Percentiles rank a stretch among this genome's conserved stretches.
These are phyloP conservation scores for Alnus glutinosa DNA, from an alignment of 306 rosid genomes.

Conservation along the genomic window DNA sequence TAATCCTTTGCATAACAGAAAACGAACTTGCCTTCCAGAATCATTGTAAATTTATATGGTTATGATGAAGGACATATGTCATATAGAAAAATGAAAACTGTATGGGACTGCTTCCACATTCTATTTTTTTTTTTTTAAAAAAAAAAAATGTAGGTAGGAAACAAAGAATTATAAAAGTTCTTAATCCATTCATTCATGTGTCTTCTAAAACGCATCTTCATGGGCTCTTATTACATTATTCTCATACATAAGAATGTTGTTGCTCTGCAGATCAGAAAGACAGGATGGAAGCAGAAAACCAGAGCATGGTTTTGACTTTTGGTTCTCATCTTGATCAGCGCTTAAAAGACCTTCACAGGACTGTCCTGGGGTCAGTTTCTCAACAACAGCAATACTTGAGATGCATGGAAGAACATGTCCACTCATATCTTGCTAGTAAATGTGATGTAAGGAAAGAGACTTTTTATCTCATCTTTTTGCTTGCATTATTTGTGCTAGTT, in stretches of 20 bases:
- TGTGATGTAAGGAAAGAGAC: conserved; percentile 64
- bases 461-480: conserved; percentile 12
- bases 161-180: background rate
- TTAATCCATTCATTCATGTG: background rate
- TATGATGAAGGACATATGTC: background rate
- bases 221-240: background rate
- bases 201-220: background rate
- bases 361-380: conserved; percentile 65
- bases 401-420: conserved; percentile 72
- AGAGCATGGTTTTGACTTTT: conserved; percentile 57
- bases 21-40: background rate
- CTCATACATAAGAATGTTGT: background rate
- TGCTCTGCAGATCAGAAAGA: conserved; percentile 62
- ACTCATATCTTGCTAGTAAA: conserved; percentile 62
- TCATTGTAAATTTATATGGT: background rate
- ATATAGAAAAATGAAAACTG: background rate
- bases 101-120: too few relatives aligned
- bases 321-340: conserved; percentile 66
- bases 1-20: background rate
- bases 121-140: too few relatives aligned
- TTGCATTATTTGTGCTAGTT: conserved; percentile 8
- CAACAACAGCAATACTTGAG: conserved; percentile 74
- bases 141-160: too few relatives aligned
- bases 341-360: conserved; percentile 64
- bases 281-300: conserved; percentile 70